Evolutionary conservation across 2,329 filamentous ascomycete species (phyloP), one percentile per base, ranked within the genome.

Genomic region (Akanthomyces muscarius): DNA sequence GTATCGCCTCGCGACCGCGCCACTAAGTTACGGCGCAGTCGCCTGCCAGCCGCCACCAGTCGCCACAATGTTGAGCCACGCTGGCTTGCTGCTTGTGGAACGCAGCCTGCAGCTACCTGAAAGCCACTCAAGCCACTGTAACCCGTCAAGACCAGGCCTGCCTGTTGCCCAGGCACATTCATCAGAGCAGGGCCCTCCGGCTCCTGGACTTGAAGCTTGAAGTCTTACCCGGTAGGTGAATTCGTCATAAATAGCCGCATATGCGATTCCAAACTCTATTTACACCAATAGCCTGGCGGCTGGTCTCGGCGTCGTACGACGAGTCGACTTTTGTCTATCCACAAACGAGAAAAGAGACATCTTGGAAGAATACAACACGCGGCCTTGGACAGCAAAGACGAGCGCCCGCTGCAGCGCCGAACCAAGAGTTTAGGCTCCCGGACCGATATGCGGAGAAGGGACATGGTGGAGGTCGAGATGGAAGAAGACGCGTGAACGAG

Each of bases 301-400:
- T 33, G 47, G 42, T 53, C 48, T 61, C 57, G 30, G 30, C 42
- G 23, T 47, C 54, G 41, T 38, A 50, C 21, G 56, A 41, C 28
- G 28, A 11, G 28, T 30, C n/a, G 52, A 14, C 13, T 7, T 42
- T 2, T 18, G 5, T n/a, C 10, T 44, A 42, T 60, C 57, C 45
- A 52, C 57, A 42, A 28, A 36, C 36, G 58, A 53, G 58, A 45
- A 53, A 61, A 61, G 50, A 53, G 50, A 61, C 25, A 51, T 25
- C 48, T 54, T 38, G 57, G 21, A 38, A 47, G 33, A 25, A 14
- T 5, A 44, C 13, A 25, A 10, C 23, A n/a, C 23, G 23, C 44
- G 5, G 6, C 25, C 30, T 23, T 14, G 44, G 21, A 47, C 38
- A 56, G 38, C 36, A 25, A 5, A 41, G 38, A 6, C 3, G 10